Base-by-base conservation (phyloP, 768 basidiomycete genomes). In the Nevesoporus exiguus region DNA sequence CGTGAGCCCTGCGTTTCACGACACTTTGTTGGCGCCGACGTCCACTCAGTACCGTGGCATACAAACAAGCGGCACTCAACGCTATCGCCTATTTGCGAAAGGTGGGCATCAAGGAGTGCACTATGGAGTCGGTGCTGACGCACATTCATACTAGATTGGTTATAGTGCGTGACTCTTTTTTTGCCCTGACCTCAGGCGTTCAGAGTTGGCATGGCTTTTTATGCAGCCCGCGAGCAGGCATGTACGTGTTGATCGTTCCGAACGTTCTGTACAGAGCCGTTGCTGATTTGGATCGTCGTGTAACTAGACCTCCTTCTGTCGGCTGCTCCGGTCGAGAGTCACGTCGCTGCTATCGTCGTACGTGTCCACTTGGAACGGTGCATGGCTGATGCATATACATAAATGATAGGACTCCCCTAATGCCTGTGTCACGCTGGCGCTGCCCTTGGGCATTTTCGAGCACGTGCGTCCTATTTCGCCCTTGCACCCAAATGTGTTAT, bases 371-470 rank as follows among this genome's bases (percentile, higher is more conserved):
- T 13, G 31, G 33, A 43, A 21, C 27, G 8, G 5, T 24, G 13
- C 2, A 9, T 15, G 30, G 8, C 9, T 49, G 11, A 53, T 11
- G 39, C 3, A 10, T 24, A 17, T 33, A 15, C 24, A 36, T 52
- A 45, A 17, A 30, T 7, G 39, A 55, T 48, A 84, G 84, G 86
- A 88, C 66, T 86, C 85, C 5, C 87, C 88, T 2, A 90, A 90
- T 59, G 87, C 88, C 2, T 88, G 86, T 60, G 85, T 89, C 6
- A 88, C 86, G 0, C 70, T 91, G 21, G 87, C 79, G 0, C 74
- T 91, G 4, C 88, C 88, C 5, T 76, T 85, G n/a, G 87, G 81
- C 3, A 91, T 91, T 55, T 91, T 91, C 61, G 84, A 88, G 39
- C 77, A 82, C 61, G 85, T 85, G 46, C 57, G 81, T 67, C 21